Evolutionary conservation across 1,139 yeast species (phyloP).

Genomic region (Yamadazyma kanchanaburiensis): DNA sequence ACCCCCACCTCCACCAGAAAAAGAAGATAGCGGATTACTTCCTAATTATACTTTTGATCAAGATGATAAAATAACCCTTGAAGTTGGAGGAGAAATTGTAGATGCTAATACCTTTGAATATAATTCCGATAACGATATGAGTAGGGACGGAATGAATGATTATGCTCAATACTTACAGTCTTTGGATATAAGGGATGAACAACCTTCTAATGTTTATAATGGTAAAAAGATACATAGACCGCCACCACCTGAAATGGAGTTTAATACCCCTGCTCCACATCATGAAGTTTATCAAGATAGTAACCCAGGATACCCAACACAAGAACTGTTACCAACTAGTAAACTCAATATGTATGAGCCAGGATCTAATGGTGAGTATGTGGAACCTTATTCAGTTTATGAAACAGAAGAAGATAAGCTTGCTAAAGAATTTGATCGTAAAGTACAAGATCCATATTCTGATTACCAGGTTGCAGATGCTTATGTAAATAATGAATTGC

Average conservation of each 20-base stretch:
- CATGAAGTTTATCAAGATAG: too few species aligned
- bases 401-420: slow-evolving; percentile 17
- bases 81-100: slow-evolving; percentile 7
- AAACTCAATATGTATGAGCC: too few species aligned
- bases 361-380: slow-evolving; percentile 6
- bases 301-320: too few species aligned
- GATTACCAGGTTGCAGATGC: slow-evolving; percentile 12
- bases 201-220: slow-evolving; percentile 2
- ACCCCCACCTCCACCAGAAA: slow-evolving; percentile 29
- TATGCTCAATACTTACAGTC: slow-evolving; percentile 13
- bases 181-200: slow-evolving; percentile 12
- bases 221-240: slow-evolving; percentile 9
- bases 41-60: slow-evolving; percentile 18
- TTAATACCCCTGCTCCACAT: too few species aligned
- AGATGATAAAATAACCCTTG: slow-evolving; percentile 9
- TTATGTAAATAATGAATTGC: slow-evolving; percentile 2
- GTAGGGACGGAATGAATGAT: slow-evolving; percentile 7
- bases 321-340: too few species aligned
- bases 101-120: slow-evolving; percentile 4
- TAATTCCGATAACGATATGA: slow-evolving; percentile 2
- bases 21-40: slow-evolving; percentile 11
- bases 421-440: slow-evolving; percentile 14
- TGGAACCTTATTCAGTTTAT: slow-evolving; percentile 31
- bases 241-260: slow-evolving; percentile 16
- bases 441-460: slow-evolving; percentile 23